Percentiles rank a stretch among this genome's conserved stretches.
Evolutionary conservation across 306 rosid species (phyloP).

Genomic region (Prunus dulcis): DNA sequence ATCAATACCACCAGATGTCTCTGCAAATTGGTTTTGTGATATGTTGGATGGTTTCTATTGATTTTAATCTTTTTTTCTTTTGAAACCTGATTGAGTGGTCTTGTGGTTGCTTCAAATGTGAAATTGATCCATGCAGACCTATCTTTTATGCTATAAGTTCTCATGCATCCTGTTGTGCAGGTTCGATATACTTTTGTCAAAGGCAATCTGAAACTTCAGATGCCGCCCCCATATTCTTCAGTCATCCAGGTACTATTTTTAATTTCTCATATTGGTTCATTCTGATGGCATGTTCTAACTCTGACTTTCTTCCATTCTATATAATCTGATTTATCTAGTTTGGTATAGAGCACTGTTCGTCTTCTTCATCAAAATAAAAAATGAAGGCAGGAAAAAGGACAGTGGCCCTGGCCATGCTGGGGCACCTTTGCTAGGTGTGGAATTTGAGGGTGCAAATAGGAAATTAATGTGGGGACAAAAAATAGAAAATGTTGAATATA

Average conservation of each 20-base stretch:
- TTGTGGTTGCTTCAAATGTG: not conserved
- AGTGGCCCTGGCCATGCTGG: not conserved
- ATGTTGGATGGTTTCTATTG: not conserved
- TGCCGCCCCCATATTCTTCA: conserved; percentile 74
- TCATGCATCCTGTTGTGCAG: conserved; percentile 34
- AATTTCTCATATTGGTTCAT: not conserved
- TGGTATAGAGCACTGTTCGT: not conserved
- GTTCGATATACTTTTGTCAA: conserved; percentile 75
- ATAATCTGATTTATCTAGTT: not conserved
- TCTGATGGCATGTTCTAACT: not conserved
- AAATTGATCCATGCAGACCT: not conserved
- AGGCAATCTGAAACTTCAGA: conserved; percentile 67
- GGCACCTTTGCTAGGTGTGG: not conserved
- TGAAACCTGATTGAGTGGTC: not conserved
- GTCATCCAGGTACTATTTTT: conserved; percentile 74
- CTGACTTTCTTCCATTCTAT: not conserved
- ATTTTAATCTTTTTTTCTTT: not conserved
- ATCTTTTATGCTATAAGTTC: not conserved
- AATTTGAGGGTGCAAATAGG: not conserved
- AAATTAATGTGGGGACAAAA: not conserved
- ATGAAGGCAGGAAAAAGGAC: not conserved
- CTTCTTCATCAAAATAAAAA: not conserved
- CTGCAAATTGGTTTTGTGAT: not conserved
- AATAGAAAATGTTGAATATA: not conserved
- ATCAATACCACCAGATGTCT: not conserved